Base-by-base conservation (phyloP, 805 yeast species). In the Saturnispora besseyi region DNA sequence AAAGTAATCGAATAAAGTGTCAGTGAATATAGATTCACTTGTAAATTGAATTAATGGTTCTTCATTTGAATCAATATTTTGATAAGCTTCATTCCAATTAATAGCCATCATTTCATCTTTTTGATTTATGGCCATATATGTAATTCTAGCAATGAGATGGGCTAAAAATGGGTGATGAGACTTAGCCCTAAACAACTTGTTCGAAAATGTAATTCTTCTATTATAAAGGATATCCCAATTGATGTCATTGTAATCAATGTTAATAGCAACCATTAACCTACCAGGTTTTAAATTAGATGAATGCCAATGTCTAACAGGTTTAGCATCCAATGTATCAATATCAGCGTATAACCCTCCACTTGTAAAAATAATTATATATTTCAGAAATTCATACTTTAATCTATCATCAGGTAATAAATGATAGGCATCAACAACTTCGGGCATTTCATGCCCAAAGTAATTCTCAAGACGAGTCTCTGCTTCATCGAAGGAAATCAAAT, bases 341-440 rank as follows among this genome's bases (percentile, higher is more conserved):
- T 80, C 84, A 3, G 82, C 74, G 57, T 80, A 80, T 11, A 77
- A 72, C n/a, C 85, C 85, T 44, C 85, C 85, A 43, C 66, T 62
- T 3, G 79, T 70, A 52, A 59, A 78, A 5, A 79, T 56, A 6
- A 77, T 67, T 52, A 78, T 62, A 58, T 79, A 80, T 48, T 81
- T 68, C 61, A 79, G 70, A 53, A 79, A 78, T 57, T 80, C 84
- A 66, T 72, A 76, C 53, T 67, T 64, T 45, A 75, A 62, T 41
- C 77, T 69, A 26, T 68, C 74, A 61, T 77, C 77, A 1, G 84
- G 84, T 53, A 80, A 59, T 6, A 57, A 54, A 51, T 72, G 71
- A 57, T 69, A 76, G 3, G 82, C 74, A 36, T 73, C 76, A 13
- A 76, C 62, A 41, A 80, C 64, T 53, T 77, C 80, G 0, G 84